phyloP scores from a whole-genome alignment of 1,139 yeast species.

The Hyphopichia burtonii region DNA sequence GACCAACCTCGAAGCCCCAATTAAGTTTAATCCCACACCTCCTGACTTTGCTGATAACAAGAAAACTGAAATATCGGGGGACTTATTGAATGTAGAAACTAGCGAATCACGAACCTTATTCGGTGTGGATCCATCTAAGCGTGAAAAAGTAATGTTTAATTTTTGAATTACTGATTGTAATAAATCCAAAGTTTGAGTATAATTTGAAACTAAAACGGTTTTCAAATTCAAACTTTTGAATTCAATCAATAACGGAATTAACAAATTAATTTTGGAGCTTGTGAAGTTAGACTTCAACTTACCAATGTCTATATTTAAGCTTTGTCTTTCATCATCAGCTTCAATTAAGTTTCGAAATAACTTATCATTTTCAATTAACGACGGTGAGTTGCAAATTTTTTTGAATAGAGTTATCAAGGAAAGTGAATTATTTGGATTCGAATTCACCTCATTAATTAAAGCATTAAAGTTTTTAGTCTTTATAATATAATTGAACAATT shows the following conservation, averaged over 20 bases:
- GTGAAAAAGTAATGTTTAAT: constrained; percentile 48
- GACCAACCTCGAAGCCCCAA: constrained; percentile 86
- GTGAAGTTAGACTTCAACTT: constrained; percentile 25
- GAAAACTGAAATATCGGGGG: constrained; percentile 57
- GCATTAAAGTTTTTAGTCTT: constrained; percentile 39
- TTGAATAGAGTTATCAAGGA: constrained; percentile 72
- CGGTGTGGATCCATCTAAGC: constrained; percentile 87
- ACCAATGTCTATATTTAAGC: constrained; percentile 6
- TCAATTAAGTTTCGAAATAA: constrained; percentile 24
- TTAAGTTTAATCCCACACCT: constrained; percentile 86
- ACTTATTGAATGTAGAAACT: constrained; percentile 68
- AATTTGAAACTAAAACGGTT: constrained; percentile 83
- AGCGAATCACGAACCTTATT: constrained; percentile 59
- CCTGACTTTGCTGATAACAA: constrained; percentile 89
- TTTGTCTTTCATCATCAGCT: constrained; percentile 1
- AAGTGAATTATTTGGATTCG: constrained; percentile 46
- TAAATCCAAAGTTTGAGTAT: constrained; percentile 82
- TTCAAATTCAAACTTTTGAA: constrained; percentile 57
- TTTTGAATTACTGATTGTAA: constrained; percentile 57
- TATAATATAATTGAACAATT: constrained; percentile 52
- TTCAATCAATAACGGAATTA: constrained; percentile 54
- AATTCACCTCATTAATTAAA: constrained; percentile 16
- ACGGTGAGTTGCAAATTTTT: constrained; percentile 83
- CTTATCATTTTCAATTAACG: constrained; percentile 49
- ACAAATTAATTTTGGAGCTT: constrained; percentile 57